Conservation (phyloP, 805 yeast genomes). For the Zygotorulaspora sp. region DNA sequence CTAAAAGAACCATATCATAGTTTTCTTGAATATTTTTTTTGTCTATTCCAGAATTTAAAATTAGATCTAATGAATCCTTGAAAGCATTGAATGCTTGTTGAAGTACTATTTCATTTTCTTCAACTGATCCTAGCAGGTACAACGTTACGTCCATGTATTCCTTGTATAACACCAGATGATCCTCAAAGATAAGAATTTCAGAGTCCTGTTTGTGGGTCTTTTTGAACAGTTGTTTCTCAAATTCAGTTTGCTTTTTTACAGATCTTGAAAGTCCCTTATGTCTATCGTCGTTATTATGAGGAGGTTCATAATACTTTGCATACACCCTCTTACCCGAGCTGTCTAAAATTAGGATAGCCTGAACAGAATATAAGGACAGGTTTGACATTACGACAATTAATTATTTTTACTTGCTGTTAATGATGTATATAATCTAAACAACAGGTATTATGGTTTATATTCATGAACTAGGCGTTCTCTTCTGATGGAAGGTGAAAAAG, state of each 20-base stretch:
- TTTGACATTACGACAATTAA: slow-evolving; percentile 29
- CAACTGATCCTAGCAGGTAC: slow-evolving; percentile 62
- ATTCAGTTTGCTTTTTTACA: slow-evolving; percentile 62
- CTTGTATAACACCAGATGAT: slow-evolving; percentile 78
- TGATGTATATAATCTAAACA: no score
- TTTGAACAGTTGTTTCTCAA: slow-evolving; percentile 65
- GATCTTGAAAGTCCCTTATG: slow-evolving; percentile 35
- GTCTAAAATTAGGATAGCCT: slow-evolving; percentile 78
- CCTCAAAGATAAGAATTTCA: slow-evolving; percentile 76
- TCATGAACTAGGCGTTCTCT: slow-evolving; percentile 1
- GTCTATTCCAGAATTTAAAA: slow-evolving; percentile 64
- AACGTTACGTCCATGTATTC: slow-evolving; percentile 73
- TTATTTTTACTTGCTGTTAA: neutral
- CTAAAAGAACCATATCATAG: slow-evolving; percentile 80
- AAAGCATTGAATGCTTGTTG: slow-evolving; percentile 73
- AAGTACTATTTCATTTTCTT: slow-evolving; percentile 81
- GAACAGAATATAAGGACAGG: slow-evolving; percentile 72
- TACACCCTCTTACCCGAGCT: slow-evolving; percentile 72
- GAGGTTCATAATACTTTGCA: slow-evolving; percentile 78
- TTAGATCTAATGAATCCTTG: slow-evolving; percentile 73
- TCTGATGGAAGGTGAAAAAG: no score
- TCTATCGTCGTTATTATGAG: slow-evolving; percentile 41
- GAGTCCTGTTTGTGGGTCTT: slow-evolving; percentile 79
- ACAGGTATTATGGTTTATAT: neutral
- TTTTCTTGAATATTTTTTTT: slow-evolving; percentile 71